These are phyloP conservation scores for Cercospora nicotianae DNA, from an alignment of 2,329 filamentous ascomycete species.

Conservation along the genomic window DNA sequence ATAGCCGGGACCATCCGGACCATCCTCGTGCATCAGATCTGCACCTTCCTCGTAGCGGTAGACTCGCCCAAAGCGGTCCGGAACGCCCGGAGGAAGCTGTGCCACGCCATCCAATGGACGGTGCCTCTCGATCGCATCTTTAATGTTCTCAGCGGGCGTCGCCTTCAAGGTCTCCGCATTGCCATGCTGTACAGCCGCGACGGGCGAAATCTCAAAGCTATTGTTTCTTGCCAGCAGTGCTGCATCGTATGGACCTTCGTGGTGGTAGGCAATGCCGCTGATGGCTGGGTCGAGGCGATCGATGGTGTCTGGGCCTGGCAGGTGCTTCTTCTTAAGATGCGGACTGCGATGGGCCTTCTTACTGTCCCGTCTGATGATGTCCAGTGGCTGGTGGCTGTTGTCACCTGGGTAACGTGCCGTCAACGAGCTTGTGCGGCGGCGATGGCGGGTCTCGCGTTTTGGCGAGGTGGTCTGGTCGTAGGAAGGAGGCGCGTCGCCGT, in stretches of 20 bases:
- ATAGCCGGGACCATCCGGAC: slow-evolving; percentile 71
- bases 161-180: slow-evolving; percentile 78
- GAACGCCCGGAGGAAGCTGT: slow-evolving; percentile 69
- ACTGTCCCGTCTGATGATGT: slow-evolving; percentile 63
- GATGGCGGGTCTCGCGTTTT: slow-evolving; percentile 25
- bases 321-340: slow-evolving; percentile 65
- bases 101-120: slow-evolving; percentile 80
- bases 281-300: slow-evolving; percentile 71
- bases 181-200: slow-evolving; percentile 71
- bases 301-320: slow-evolving; percentile 72
- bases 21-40: slow-evolving; percentile 75
- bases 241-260: slow-evolving; percentile 88
- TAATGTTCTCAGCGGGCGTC: slow-evolving; percentile 74
- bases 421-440: slow-evolving; percentile 55
- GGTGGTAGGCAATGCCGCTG: slow-evolving; percentile 72
- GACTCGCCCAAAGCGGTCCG: slow-evolving; percentile 66
- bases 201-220: slow-evolving; percentile 59
- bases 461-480: slow-evolving; percentile 33
- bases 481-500: slow-evolving; percentile 27
- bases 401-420: slow-evolving; percentile 63
- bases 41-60: slow-evolving; percentile 84
- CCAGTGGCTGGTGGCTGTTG: slow-evolving; percentile 65
- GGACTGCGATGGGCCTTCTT: slow-evolving; percentile 66
- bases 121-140: slow-evolving; percentile 70
- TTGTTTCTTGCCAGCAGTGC: slow-evolving; percentile 72